Evolutionary conservation across 495 filamentous ascomycete genomes (phyloP).

Genomic region (Durotheca rogersii): DNA sequence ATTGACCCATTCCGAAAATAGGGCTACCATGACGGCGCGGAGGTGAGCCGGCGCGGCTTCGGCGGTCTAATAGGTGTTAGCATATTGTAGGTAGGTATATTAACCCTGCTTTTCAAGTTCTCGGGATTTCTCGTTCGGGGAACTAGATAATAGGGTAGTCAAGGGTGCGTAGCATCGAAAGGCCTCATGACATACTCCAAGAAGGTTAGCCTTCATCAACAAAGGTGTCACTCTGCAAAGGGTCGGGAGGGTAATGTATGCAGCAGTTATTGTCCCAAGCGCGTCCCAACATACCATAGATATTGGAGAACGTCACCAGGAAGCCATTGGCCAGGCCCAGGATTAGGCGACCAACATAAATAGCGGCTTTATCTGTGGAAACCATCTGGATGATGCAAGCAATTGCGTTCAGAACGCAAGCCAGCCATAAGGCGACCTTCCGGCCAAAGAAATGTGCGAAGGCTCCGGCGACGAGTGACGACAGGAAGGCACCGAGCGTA

Average conservation of each 20-base stretch:
- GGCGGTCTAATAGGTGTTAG: slow-evolving; percentile 25
- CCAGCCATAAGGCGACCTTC: slow-evolving; percentile 48
- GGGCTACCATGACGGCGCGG: slow-evolving; percentile 47
- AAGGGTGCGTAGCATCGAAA: background rate
- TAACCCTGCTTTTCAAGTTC: too few relatives aligned
- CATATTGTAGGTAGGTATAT: too few relatives aligned
- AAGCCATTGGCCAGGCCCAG: slow-evolving; percentile 56
- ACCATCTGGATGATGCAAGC: slow-evolving; percentile 52
- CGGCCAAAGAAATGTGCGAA: slow-evolving; percentile 48
- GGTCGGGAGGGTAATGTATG: too few relatives aligned
- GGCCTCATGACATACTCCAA: slow-evolving; percentile 8
- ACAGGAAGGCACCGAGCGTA: slow-evolving; percentile 43
- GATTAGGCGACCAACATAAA: slow-evolving; percentile 53
- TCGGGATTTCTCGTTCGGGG: too few relatives aligned
- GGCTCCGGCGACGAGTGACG: slow-evolving; percentile 40
- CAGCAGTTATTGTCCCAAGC: too few relatives aligned
- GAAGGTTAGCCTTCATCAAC: slow-evolving; percentile 1
- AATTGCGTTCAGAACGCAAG: slow-evolving; percentile 45
- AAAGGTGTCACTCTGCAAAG: background rate
- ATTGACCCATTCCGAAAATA: slow-evolving; percentile 46
- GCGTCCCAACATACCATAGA: slow-evolving; percentile 46
- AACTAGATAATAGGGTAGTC: too few relatives aligned
- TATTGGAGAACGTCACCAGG: slow-evolving; percentile 55
- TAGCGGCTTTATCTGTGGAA: slow-evolving; percentile 41
- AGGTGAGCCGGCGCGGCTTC: slow-evolving; percentile 41